These are phyloP conservation scores for Apophysomyces ossiformis DNA, from an alignment of 371 early-diverging fungal species.

Conservation along the genomic window DNA sequence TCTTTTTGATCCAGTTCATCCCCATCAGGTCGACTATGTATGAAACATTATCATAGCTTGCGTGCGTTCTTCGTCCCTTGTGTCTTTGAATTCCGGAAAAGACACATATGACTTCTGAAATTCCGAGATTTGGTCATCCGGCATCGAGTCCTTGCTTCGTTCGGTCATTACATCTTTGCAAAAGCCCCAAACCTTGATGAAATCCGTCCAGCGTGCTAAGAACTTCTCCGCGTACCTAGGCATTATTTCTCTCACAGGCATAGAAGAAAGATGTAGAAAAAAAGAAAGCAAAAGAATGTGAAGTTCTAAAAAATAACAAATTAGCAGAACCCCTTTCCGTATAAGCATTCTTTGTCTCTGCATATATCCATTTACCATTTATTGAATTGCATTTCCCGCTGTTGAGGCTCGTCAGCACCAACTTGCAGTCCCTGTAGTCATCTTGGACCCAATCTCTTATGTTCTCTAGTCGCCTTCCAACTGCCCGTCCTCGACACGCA, in stretches of 20 bases:
- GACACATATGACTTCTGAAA: conserved; percentile 17
- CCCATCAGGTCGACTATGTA: too few relatives aligned
- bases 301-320: not conserved
- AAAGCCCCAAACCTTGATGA: conserved; percentile 1
- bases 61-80: conserved; percentile 42
- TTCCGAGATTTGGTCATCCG: conserved; percentile 8
- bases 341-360: not conserved
- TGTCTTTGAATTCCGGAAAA: conserved; percentile 22
- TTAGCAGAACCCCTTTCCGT: not conserved
- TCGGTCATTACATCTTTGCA: not conserved
- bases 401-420: too few relatives aligned
- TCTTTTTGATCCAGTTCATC: too few relatives aligned
- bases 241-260: not conserved
- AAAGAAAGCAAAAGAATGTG: not conserved
- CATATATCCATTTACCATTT: too few relatives aligned
- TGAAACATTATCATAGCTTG: not conserved
- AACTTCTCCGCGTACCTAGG: conserved; percentile 1
- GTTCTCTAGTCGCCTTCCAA: too few relatives aligned
- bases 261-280: not conserved
- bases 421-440: too few relatives aligned
- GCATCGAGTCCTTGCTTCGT: not conserved
- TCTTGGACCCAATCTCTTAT: too few relatives aligned
- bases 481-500: too few relatives aligned
- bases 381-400: too few relatives aligned
- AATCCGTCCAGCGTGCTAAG: not conserved